Evolutionary conservation across 2,329 filamentous ascomycete genomes (phyloP).

Genomic region (Cladosporium sp.): DNA sequence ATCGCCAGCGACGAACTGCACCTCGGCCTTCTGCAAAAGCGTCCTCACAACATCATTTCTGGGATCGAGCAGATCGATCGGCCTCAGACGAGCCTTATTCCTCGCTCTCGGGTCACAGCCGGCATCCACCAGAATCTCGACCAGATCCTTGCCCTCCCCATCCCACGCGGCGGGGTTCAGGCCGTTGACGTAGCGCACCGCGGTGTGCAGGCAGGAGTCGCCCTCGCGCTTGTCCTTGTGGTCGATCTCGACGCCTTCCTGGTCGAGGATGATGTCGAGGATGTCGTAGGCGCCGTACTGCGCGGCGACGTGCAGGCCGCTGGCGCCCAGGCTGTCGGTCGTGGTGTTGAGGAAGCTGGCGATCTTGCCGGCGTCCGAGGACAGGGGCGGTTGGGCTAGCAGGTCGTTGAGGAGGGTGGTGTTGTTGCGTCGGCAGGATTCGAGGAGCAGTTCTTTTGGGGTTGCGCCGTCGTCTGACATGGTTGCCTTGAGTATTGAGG

Average conservation of each 20-base stretch:
- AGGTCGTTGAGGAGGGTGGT: constrained; percentile 76
- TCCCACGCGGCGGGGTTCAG: constrained; percentile 60
- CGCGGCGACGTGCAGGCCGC: constrained; percentile 86
- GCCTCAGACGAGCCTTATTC: constrained; percentile 71
- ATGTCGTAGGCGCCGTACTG: constrained; percentile 80
- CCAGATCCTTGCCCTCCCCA: constrained; percentile 58
- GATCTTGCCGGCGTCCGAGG: constrained; percentile 54
- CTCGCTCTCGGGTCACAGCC: constrained; percentile 60
- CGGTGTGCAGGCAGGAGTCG: constrained; percentile 77
- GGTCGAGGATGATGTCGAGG: constrained; percentile 77
- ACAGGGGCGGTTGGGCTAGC: constrained; percentile 50
- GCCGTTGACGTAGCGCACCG: constrained; percentile 70
- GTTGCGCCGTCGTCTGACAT: constrained; percentile 67
- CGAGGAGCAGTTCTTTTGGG: constrained; percentile 78
- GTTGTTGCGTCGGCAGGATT: constrained; percentile 92
- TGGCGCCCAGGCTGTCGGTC: constrained; percentile 79
- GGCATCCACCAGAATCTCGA: constrained; percentile 79
- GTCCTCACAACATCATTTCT: constrained; percentile 58
- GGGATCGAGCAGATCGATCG: constrained; percentile 70
- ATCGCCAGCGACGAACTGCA: constrained; percentile 48
- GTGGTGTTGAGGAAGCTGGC: constrained; percentile 80
- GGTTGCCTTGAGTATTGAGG: constrained; percentile 1
- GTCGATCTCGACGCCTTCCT: constrained; percentile 82
- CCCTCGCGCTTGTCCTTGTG: constrained; percentile 65
- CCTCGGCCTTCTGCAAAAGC: constrained; percentile 68